Evolutionary conservation across 1,284 basidiomycete genomes (phyloP).

Genomic region (Puccinia horiana): DNA sequence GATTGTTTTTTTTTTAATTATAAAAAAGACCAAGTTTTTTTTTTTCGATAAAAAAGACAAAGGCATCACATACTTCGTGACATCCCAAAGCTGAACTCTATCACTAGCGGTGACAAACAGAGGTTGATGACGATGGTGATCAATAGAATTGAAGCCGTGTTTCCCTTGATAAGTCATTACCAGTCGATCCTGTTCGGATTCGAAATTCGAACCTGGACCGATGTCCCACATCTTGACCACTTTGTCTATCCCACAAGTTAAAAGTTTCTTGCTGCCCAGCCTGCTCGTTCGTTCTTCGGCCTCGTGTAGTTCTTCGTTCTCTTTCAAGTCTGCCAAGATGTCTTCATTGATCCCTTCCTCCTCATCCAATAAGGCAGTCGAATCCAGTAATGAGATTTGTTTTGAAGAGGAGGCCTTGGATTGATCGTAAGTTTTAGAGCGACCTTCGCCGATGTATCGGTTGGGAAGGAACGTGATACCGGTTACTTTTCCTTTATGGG

Average conservation of each 20-base stretch:
- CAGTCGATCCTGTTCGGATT: slow-evolving; percentile 18
- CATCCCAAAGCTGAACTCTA: slow-evolving; percentile 95
- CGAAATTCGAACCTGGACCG: slow-evolving; percentile 18
- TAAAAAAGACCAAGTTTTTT: too few species aligned
- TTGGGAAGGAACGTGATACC: slow-evolving; percentile 70
- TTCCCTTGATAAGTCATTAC: slow-evolving; percentile 47
- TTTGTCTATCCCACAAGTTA: slow-evolving; percentile 89
- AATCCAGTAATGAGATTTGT: slow-evolving; percentile 15
- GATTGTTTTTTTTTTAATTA: too few species aligned
- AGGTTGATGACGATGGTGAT: slow-evolving; percentile 83
- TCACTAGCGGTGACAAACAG: slow-evolving; percentile 93
- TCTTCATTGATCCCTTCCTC: slow-evolving; percentile 42
- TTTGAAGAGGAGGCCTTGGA: slow-evolving; percentile 17
- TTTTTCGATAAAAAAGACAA: too few species aligned
- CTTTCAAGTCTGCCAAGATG: slow-evolving; percentile 15
- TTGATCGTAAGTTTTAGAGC: slow-evolving; percentile 39
- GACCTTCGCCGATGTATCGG: slow-evolving; percentile 39
- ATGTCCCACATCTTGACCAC: slow-evolving; percentile 86
- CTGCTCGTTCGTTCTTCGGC: slow-evolving; percentile 45
- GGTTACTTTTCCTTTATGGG: slow-evolving; percentile 89
- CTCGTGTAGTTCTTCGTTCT: slow-evolving; percentile 33
- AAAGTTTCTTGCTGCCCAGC: slow-evolving; percentile 67
- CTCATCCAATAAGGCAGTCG: slow-evolving; percentile 39
- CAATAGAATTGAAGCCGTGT: slow-evolving; percentile 70
- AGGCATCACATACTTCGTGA: slow-evolving; percentile 63